Evolutionary conservation across 768 basidiomycete genomes (phyloP), one percentile per base, ranked within the genome.

Genomic region (Udeniomyces megalosporus): DNA sequence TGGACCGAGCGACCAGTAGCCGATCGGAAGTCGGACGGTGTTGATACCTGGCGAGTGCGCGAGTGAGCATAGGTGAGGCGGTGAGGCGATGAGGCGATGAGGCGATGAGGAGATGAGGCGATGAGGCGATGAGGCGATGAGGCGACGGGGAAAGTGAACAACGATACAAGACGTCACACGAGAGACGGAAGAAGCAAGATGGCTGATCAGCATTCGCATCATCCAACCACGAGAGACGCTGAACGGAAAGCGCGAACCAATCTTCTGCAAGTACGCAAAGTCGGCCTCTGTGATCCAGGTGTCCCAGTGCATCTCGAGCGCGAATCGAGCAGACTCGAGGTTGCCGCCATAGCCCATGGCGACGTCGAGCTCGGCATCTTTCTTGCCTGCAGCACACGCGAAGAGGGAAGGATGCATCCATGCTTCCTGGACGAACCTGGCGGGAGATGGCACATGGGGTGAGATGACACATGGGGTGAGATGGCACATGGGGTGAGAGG

Each of bases 201-300:
- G 38, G 38, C 10, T 42, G 38, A 42, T 8, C 10, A 8, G 38
- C 38, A 42, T 42, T 42, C 17, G 38, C 38, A 8, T 42, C 8
- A 17, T 42, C 8, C 17, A 42, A 17, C 8, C 38, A 42, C 17
- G 10, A 42, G 38, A 42, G 38, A 8, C 17, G 38, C 8, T 8
- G 38, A 42, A 42, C 38, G 53, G 35, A 54, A 17, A 15, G 20
- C 22, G 22, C 35, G 1, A 17, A 54, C 53, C 32, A n/a, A 35
- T 54, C 53, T 54, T 54, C 53, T 54, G 53, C 1, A 87, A 77
- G 76, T 82, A 84, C 3, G 74, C 71, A 69, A 91, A 86, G 73
- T 96, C 91, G 24, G 77, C 70, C 69, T 90, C 84, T 1, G 84
- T 87, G 67, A 96, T 88, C 81, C 82, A 91, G 0, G 74, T 78